Base-by-base conservation (phyloP, 129 eudicot species). In the Scalesia atractyloides region DNA sequence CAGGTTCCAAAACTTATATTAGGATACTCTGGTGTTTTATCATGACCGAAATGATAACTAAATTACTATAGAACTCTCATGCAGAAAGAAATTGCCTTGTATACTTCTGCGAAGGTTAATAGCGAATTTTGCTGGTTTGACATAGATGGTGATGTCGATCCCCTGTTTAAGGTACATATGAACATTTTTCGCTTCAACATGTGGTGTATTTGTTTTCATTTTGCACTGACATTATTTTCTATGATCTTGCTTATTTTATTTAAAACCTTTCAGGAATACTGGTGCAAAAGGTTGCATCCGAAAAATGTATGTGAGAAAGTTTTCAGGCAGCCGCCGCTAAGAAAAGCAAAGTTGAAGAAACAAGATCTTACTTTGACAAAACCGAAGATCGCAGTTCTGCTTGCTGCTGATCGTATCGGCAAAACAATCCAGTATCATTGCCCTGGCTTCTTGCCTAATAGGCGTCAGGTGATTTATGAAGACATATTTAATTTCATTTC, bases 211-310 rank as follows among this genome's bases (percentile, higher is more conserved):
- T 66, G 47, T 59, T 44, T 61, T 61, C 44, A 48, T 47, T 74
- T 63, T 15, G 4, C 33, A 62, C 9, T 61, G 8, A 52, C 34
- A 13, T 58, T 16, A 37, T 30, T 30, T 30, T 30, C 34, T 30
- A 3, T 30, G 34, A 30, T 2, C 34, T 30, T 30, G 34, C 34
- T 30, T 41, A 6, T 41, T 41, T 41, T 9, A 41, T 9, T 41
- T 41, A 41, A 41, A 41, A 41, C 10, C 10, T 69, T 66, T 19
- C 57, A 94, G 98, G 98, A 94, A 79, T 94, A 90, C 74, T 94
- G 98, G 98, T 94, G 98, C 84, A 94, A 94, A 84, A 88, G 88
- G 76, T 73, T 87, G 84, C 98, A 94, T 70, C 98, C 98, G 30
- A 90, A 94, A 83, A 83, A 88, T 83, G 98, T 94, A 61, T 94